Base-by-base conservation (phyloP, 352 stramenopile species). In the Globisporangium okanoganense region DNA sequence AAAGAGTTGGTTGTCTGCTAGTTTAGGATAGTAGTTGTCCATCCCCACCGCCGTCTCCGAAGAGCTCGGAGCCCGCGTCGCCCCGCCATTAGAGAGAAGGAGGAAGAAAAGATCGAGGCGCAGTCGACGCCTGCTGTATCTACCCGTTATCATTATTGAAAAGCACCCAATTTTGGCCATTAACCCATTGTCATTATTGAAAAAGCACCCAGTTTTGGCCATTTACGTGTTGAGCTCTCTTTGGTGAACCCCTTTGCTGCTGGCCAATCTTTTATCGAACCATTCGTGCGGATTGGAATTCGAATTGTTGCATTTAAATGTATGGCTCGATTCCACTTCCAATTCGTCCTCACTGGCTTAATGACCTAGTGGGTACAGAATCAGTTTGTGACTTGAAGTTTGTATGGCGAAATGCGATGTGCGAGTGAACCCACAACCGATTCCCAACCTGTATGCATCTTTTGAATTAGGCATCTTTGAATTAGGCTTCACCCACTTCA, bases 91-190 rank as follows among this genome's bases (percentile, higher is more conserved):
- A 54, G 27, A 51, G 13, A 33, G 5, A 52, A 5, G 40, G 27
- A 56, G 18, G 43, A 8, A 54, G 27, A 22, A 12, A 36, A 2
- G 38, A 45, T 14, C 40, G 40, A 55, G 48, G 48, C 16, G 25
- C 8, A 55, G 33, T n/a, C 16, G 48, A 38, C 48, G 27, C 27
- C 48, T 40, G 31, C 31, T 55, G 40, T 45, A 45, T 55, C 31
- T 38, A 55, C 16, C 48, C 40, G 51, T 49, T 61, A 61, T 61
- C 54, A 61, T 61, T 61, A 61, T 55, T 55, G 16, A 55, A 55
- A 55, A 33, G 16, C 22, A 33, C 14, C 9, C 20, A 33, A 25
- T 33, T 33, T 33, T 33, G 29, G 29, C 29, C 29, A 33, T n/a
- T n/a, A n/a, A n/a, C n/a, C n/a, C n/a, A n/a, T n/a, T n/a, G n/a